Conservation (phyloP, 768 basidiomycete genomes). For the Mycena vitilis region DNA sequence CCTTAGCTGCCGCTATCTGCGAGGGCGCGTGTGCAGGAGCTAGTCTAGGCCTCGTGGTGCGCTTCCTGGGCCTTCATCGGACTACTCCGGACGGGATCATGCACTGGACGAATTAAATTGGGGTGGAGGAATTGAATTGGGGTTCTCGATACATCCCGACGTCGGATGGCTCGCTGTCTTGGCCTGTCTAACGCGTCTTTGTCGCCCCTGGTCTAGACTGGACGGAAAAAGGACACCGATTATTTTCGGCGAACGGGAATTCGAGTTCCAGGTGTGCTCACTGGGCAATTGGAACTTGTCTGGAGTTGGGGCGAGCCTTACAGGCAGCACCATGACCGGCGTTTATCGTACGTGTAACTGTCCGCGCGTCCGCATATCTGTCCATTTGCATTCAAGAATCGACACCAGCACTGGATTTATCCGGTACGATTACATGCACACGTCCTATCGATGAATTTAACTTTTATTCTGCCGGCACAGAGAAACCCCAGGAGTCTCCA, state of each 20-base stretch:
- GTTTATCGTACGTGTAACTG: too few species aligned
- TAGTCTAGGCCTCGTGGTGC: constrained; percentile 20
- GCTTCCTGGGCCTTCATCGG: constrained; percentile 1
- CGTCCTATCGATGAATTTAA: too few species aligned
- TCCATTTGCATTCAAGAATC: neutral
- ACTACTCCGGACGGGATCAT: neutral
- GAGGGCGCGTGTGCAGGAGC: neutral
- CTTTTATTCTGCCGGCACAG: too few species aligned
- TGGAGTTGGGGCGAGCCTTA: neutral
- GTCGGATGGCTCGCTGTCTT: neutral
- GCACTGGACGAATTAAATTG: too few species aligned
- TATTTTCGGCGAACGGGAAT: too few species aligned
- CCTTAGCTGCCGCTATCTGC: neutral
- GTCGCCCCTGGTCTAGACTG: neutral
- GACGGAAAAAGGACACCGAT: neutral
- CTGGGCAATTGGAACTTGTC: too few species aligned
- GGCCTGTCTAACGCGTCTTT: neutral
- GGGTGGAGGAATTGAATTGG: neutral
- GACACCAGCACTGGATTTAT: too few species aligned
- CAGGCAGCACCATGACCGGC: neutral
- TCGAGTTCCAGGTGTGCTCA: too few species aligned
- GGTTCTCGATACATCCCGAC: neutral
- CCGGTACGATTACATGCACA: neutral
- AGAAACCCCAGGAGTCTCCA: too few species aligned
- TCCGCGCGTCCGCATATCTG: neutral